These are phyloP conservation scores for Betula pendula DNA, from an alignment of 306 rosid genomes.

Conservation along the genomic window DNA sequence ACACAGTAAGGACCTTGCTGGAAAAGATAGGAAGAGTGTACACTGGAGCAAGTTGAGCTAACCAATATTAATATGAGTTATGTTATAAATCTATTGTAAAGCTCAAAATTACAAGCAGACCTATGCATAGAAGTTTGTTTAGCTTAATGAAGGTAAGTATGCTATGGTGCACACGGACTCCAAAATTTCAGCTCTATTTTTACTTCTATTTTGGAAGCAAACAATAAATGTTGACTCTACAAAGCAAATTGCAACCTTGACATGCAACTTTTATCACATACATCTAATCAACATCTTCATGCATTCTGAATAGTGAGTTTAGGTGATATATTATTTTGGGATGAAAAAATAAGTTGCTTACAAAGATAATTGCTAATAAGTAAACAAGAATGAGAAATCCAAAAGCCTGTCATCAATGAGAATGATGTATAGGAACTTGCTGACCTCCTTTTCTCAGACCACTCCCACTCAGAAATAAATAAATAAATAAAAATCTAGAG, in stretches of 20 bases:
- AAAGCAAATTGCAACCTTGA: background rate
- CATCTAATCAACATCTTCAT: background rate
- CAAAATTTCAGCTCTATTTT: background rate
- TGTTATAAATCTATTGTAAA: background rate
- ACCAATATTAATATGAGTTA: background rate
- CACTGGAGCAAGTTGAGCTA: background rate
- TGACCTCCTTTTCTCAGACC: too few relatives aligned
- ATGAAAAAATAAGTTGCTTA: too few relatives aligned
- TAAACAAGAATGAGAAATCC: background rate
- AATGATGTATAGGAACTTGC: too few relatives aligned
- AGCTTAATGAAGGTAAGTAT: background rate
- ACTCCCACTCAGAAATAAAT: too few relatives aligned
- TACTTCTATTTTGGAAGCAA: background rate
- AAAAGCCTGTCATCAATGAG: background rate
- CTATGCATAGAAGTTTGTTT: background rate
- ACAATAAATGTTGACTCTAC: background rate
- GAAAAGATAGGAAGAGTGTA: background rate
- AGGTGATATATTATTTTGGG: background rate
- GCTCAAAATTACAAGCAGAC: background rate
- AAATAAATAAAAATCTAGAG: too few relatives aligned
- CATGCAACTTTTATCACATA: background rate
- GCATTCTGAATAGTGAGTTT: background rate
- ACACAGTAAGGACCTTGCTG: background rate
- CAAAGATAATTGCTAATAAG: background rate
- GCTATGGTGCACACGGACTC: background rate